Base-by-base conservation (phyloP, 306 rosid species). In the Morella rubra region DNA sequence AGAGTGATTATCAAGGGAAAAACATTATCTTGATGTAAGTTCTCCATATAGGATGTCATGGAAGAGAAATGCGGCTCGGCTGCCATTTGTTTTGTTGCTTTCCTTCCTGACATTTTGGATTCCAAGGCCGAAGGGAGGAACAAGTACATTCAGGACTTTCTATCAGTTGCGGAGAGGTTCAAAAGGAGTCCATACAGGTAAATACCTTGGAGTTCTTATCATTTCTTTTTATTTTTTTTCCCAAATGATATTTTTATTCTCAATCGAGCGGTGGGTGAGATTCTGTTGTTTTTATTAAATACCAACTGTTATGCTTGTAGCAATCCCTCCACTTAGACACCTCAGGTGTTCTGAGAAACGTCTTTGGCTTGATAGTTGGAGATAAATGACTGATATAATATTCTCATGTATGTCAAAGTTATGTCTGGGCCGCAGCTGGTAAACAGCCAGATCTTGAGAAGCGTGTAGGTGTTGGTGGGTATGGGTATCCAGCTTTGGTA, bases 111-210 rank as follows among this genome's bases (percentile, higher is more conserved):
- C 78, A 93, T 96, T 77, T 87, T 96, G 89, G 99, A 96, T 79
- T 88, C 98, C 69, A 96, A 92, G 87, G 99, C 99, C 0, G 99
- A 89, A 81, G 99, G 99, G 42, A 89, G 99, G 84, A 93, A 93
- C 89, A 86, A 64, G 73, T 91, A 96, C 85, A 56, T 96, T 75
- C 84, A 89, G 81, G 93, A 91, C 79, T 72, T 96, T 73, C 70
- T 96, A 77, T 81, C 99, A 15, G 93, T 96, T 79, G 99, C 96
- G 32, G 97, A 93, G 82, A 93, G 93, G 87, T 96, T 96, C 86
- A 96, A 84, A 83, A 89, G 85, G 82, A 91, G 93, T 76, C 97
- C 97, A 60, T 96, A 96, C 86, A 87, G 99, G 99, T 77, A 89
- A 86, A 84, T 68, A 50, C 50, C 69, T 69, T 54, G 18, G 7